Conservation (phyloP, 306 rosid species). For the Notholithocarpus densiflorus region DNA sequence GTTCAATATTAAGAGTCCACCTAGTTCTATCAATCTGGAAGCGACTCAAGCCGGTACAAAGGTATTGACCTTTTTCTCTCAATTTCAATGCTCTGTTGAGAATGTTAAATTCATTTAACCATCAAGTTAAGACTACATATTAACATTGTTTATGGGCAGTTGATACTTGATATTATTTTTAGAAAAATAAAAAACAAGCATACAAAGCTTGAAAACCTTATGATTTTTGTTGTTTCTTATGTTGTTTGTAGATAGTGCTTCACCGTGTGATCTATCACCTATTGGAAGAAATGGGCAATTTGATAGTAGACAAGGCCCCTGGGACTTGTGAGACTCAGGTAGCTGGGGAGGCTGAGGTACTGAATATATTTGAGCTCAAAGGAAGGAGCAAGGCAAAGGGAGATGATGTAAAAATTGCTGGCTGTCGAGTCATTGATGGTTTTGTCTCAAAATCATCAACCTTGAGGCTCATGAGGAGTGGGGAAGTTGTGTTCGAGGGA, state of each 20-base stretch:
- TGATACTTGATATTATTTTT: neutral
- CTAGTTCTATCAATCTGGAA: slow-evolving; percentile 52
- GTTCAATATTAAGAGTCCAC: slow-evolving; percentile 78
- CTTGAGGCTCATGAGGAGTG: slow-evolving; percentile 88
- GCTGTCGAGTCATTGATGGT: slow-evolving; percentile 81
- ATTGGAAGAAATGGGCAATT: slow-evolving; percentile 78
- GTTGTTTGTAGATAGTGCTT: slow-evolving; percentile 50
- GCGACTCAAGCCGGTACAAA: slow-evolving; percentile 69
- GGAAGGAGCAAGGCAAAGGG: slow-evolving; percentile 79
- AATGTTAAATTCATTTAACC: neutral
- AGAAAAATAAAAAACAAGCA: neutral
- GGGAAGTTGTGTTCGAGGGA: slow-evolving; percentile 81
- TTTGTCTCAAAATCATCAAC: slow-evolving; percentile 48
- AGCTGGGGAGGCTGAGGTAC: slow-evolving; percentile 91
- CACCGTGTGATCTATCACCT: slow-evolving; percentile 93
- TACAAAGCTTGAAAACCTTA: neutral
- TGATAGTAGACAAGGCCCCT: slow-evolving; percentile 90
- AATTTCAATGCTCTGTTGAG: neutral
- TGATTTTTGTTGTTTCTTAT: slow-evolving; percentile 5
- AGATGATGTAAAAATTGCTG: slow-evolving; percentile 79
- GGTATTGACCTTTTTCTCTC: slow-evolving; percentile 43
- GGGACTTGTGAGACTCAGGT: slow-evolving; percentile 82
- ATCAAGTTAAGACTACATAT: neutral
- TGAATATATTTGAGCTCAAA: slow-evolving; percentile 67
- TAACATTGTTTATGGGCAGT: neutral